Evolutionary conservation across 805 yeast genomes (phyloP), one percentile per base, ranked within the genome.

Genomic region (Wickerhamiella sergipiensis): DNA sequence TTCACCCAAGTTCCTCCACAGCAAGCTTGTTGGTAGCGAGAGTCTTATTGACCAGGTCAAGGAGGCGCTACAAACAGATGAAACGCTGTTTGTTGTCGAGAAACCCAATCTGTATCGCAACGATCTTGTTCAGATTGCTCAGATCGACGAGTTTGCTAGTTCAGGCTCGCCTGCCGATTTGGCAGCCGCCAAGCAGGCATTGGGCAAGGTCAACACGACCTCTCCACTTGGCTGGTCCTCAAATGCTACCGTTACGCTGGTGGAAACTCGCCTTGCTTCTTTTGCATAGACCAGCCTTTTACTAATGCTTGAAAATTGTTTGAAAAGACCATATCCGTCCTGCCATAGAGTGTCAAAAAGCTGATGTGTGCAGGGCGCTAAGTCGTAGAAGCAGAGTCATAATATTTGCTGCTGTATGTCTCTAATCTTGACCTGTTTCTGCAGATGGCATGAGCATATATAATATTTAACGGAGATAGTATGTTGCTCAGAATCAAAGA

Each of bases 41-140:
- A 46, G 47, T 7, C 49, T 57, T 15, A 49, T 55, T 22, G 43
- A 40, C 15, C 64, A 66, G 44, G 57, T 58, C 6, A 48, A 51
- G 13, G 52, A 54, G 1, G 61, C 65, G 6, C 29, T 57, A 1
- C 31, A 51, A 8, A 51, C 55, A 6, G 68, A 64, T 19, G 64
- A 69, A 18, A 67, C 71, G 2, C 62, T 87, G 42, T 87, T 86
- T 63, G 78, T 79, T 6, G 65, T 73, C 6, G 96, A 87, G 60
- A 78, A 77, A 57, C 76, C 73, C 50, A 85, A 86, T 56, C 73
- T 83, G 40, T 85, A 79, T 64, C 70, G 79, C 56, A 78, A 80
- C 59, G 73, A 71, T 13, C 61, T 73, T 8, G 68, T 67, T 36
- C 63, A 42, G 6, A 29, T 56, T 15, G 53, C 44, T 15, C 53